Conservation (phyloP, 768 basidiomycete genomes). For the Boletus pseudopeckii region DNA sequence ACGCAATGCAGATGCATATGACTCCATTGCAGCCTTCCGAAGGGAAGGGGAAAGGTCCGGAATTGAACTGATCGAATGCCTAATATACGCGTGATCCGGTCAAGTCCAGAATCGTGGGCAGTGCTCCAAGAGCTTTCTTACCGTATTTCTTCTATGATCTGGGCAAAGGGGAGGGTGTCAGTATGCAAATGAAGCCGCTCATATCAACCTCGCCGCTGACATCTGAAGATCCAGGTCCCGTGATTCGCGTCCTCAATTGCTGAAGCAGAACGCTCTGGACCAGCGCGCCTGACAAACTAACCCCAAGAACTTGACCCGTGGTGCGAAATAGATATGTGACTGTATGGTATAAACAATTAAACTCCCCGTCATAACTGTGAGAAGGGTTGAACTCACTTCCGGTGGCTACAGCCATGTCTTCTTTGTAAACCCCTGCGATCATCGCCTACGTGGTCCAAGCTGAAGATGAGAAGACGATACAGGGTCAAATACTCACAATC, state of each 20-base stretch:
- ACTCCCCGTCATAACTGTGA: conserved; percentile 1
- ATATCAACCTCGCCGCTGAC: conserved; percentile 44
- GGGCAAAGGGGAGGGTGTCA: conserved; percentile 23
- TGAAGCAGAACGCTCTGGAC: conserved; percentile 74
- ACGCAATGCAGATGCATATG: conserved; percentile 76
- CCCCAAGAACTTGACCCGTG: conserved; percentile 93
- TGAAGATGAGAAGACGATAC: conserved; percentile 4
- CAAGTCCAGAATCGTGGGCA: conserved; percentile 13
- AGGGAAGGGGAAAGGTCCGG: conserved; percentile 53
- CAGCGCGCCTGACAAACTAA: conserved; percentile 81
- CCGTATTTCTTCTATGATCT: conserved; percentile 77
- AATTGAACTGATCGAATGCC: conserved; percentile 73
- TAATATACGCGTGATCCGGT: conserved; percentile 27
- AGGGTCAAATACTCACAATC: conserved; percentile 53
- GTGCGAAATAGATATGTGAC: conserved; percentile 94
- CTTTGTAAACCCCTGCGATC: conserved; percentile 75
- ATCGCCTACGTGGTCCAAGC: conserved; percentile 56
- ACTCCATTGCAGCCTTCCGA: conserved; percentile 62
- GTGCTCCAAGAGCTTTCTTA: conserved; percentile 26
- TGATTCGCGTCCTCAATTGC: conserved; percentile 71
- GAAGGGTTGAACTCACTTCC: conserved; percentile 61
- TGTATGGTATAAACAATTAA: conserved; percentile 31
- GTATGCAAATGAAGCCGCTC: conserved; percentile 15
- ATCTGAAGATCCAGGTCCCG: conserved; percentile 68
- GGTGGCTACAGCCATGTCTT: conserved; percentile 85